Evolutionary conservation across 2,329 filamentous ascomycete genomes (phyloP).

Genomic region (Colletotrichum magnum): DNA sequence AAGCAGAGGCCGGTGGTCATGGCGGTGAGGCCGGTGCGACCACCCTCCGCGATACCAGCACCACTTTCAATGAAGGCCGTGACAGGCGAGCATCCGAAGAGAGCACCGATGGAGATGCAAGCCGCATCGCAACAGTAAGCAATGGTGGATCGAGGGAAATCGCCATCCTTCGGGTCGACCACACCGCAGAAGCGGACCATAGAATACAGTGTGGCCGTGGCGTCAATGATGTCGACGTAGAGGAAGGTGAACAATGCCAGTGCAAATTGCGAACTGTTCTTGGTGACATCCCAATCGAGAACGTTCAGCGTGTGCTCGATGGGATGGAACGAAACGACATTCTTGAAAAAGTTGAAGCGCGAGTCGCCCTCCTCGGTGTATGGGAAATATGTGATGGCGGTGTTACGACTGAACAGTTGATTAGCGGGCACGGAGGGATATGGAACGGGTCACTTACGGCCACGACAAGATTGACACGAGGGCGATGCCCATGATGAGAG

Average conservation of each 20-base stretch:
- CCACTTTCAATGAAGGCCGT: conserved; percentile 84
- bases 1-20: conserved; percentile 80
- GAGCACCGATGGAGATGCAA: conserved; percentile 78
- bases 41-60: conserved; percentile 82
- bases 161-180: conserved; percentile 76
- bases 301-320: conserved; percentile 74
- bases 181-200: conserved; percentile 83
- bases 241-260: conserved; percentile 83
- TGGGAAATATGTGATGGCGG: conserved; percentile 81
- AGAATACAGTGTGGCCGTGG: conserved; percentile 83
- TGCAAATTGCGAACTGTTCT: conserved; percentile 73
- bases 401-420: conserved; percentile 65
- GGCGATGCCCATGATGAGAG: conserved; percentile 80
- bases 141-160: conserved; percentile 87
- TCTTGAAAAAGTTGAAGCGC: conserved; percentile 80
- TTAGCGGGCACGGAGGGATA: conserved; percentile 35
- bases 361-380: conserved; percentile 74
- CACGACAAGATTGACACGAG: conserved; percentile 82
- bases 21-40: conserved; percentile 79
- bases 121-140: conserved; percentile 82
- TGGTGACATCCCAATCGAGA: conserved; percentile 75
- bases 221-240: conserved; percentile 85
- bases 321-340: conserved; percentile 80
- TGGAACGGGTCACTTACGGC: conserved; percentile 67
- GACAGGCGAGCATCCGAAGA: conserved; percentile 79